Percentiles rank a stretch among this genome's conserved stretches.
phyloP scores from a whole-genome alignment of 768 basidiomycete genomes.

The Lactarius evosmus region DNA sequence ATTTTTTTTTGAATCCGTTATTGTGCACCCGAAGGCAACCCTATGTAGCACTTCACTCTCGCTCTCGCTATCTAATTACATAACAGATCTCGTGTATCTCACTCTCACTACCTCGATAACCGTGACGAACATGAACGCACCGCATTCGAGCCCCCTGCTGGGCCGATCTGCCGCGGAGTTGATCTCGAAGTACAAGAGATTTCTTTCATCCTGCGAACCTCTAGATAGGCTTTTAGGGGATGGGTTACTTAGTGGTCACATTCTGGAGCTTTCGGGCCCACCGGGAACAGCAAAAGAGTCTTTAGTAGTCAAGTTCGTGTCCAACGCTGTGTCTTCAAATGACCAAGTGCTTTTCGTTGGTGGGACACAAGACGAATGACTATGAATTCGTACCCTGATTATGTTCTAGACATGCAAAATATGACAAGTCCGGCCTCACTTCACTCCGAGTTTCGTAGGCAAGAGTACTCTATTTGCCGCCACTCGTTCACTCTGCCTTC shows the following conservation, averaged over 20 bases:
- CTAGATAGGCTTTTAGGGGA: slow-evolving; percentile 61
- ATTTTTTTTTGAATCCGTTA: no score
- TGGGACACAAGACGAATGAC: slow-evolving; percentile 34
- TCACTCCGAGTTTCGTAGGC: slow-evolving; percentile 30
- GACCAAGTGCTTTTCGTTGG: slow-evolving; percentile 65
- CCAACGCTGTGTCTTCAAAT: slow-evolving; percentile 44
- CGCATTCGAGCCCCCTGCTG: slow-evolving; percentile 23
- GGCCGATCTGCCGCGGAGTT: slow-evolving; percentile 59
- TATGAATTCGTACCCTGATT: slow-evolving; percentile 17
- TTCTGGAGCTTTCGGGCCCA: slow-evolving; percentile 74
- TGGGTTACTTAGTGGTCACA: slow-evolving; percentile 56
- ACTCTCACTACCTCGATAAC: no score
- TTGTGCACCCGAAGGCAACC: no score
- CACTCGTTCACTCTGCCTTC: not conserved
- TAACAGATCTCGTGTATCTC: no score
- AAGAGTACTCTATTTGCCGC: not conserved
- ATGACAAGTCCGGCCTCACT: slow-evolving; percentile 42
- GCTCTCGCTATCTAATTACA: no score
- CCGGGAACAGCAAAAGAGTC: slow-evolving; percentile 67
- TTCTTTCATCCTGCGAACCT: slow-evolving; percentile 45
- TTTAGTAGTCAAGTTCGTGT: slow-evolving; percentile 49
- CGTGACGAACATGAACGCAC: not conserved
- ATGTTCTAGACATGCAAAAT: slow-evolving; percentile 45
- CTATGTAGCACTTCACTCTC: no score
- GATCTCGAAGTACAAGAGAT: slow-evolving; percentile 33